Evolutionary conservation across 2,329 filamentous ascomycete species (phyloP).

Genomic region (Tolypocladium ovalisporum): DNA sequence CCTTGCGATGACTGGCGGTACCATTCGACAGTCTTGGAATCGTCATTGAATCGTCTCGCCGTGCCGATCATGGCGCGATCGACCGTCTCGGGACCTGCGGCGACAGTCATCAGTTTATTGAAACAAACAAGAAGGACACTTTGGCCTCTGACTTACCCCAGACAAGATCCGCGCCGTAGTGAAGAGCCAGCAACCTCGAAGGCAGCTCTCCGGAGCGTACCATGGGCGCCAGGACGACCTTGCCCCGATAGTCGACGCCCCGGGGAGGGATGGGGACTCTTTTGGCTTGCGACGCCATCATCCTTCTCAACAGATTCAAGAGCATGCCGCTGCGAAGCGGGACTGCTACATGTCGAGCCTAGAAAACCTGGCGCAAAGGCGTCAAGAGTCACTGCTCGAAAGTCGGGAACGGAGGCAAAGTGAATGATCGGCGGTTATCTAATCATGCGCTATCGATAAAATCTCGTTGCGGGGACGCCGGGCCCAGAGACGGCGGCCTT

Average conservation of each 20-base stretch:
- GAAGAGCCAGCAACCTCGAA: constrained; percentile 75
- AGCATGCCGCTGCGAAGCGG: constrained; percentile 16
- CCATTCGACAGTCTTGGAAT: constrained; percentile 76
- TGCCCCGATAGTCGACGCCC: constrained; percentile 89
- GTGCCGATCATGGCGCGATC: constrained; percentile 88
- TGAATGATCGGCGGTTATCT: neutral
- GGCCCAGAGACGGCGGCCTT: neutral
- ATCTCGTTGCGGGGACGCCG: neutral
- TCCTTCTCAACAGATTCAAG: constrained; percentile 27
- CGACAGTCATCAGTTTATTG: neutral
- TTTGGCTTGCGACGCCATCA: constrained; percentile 49
- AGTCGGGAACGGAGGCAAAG: neutral
- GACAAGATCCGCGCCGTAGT: constrained; percentile 93
- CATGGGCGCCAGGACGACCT: constrained; percentile 94
- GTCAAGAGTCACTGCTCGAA: neutral
- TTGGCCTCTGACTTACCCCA: constrained; percentile 56
- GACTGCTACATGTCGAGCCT: constrained; percentile 7
- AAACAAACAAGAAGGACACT: neutral
- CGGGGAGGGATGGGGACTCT: constrained; percentile 74
- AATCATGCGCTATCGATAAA: constrained; percentile 1
- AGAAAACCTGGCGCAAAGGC: neutral
- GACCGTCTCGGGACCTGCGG: constrained; percentile 76
- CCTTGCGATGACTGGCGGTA: constrained; percentile 64
- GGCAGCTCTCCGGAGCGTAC: constrained; percentile 94
- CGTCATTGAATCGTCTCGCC: constrained; percentile 62